Evolutionary conservation across 1,284 basidiomycete species (phyloP).

Genomic region (Ustilago vetiveriae): DNA sequence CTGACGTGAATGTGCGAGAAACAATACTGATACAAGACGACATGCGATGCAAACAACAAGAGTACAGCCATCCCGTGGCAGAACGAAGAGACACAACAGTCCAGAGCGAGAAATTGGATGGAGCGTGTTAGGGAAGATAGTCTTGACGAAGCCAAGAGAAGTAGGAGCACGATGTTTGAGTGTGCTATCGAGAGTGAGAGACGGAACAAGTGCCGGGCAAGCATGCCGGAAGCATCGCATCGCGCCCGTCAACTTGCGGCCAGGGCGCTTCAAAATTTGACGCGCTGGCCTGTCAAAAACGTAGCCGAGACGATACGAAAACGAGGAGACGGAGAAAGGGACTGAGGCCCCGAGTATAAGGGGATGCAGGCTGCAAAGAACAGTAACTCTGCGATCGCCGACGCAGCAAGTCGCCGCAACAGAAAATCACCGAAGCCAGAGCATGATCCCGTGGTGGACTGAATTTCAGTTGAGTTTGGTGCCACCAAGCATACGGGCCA

Average conservation of each 20-base stretch:
- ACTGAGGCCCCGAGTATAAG: no score
- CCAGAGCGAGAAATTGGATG: neutral
- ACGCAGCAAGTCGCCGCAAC: neutral
- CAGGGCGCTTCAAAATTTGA: slow-evolving; percentile 57
- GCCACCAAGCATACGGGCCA: slow-evolving; percentile 55
- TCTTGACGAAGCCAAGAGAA: neutral
- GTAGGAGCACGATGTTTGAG: neutral
- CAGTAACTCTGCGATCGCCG: no score
- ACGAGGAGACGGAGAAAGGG: neutral
- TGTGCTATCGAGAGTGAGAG: no score
- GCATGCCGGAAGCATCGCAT: neutral
- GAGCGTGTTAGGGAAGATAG: neutral
- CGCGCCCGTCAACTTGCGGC: slow-evolving; percentile 17
- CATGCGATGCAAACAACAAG: slow-evolving; percentile 27
- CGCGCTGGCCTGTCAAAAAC: slow-evolving; percentile 29
- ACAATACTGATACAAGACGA: slow-evolving; percentile 25
- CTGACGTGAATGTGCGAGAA: neutral
- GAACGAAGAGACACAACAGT: neutral
- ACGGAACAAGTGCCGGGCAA: slow-evolving; percentile 10
- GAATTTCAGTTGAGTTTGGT: slow-evolving; percentile 16
- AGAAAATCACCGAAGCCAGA: no score
- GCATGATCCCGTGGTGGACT: no score
- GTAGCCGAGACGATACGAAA: neutral
- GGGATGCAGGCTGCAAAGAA: neutral
- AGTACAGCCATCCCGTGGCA: slow-evolving; percentile 18